Evolutionary conservation across 331 rosid species (phyloP).

Genomic region (Stylosanthes scabra): DNA sequence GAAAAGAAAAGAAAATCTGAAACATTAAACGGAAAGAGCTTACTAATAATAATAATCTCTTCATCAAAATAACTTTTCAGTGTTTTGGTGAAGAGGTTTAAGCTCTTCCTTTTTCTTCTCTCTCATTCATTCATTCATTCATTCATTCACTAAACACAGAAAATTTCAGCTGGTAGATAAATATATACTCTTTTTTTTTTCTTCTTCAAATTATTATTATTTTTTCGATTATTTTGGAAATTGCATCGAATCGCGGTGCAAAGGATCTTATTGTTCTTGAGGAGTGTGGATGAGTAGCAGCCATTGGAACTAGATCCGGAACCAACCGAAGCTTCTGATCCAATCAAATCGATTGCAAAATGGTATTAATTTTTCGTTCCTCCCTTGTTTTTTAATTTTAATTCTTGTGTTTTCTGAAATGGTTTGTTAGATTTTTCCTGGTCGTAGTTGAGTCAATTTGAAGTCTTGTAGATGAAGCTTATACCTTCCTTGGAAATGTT

Average conservation of each 20-base stretch:
- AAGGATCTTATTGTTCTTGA: constrained; percentile 40
- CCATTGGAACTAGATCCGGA: constrained; percentile 68
- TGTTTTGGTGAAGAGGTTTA: constrained; percentile 60
- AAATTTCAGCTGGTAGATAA: constrained; percentile 28
- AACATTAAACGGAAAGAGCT: constrained; percentile 28
- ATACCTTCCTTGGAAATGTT: constrained; percentile 6
- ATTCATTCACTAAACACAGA: not conserved
- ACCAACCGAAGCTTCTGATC: constrained; percentile 64
- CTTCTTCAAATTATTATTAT: not conserved
- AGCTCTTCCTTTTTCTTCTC: constrained; percentile 44
- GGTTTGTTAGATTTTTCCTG: not conserved
- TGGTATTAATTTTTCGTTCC: constrained; percentile 56
- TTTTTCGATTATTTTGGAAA: constrained; percentile 27
- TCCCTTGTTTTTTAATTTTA: not conserved
- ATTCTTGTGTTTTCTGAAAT: no score
- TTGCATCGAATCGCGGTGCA: constrained; percentile 39
- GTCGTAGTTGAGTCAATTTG: constrained; percentile 33
- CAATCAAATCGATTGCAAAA: constrained; percentile 53
- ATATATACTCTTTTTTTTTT: not conserved
- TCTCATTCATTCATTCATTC: constrained; percentile 38
- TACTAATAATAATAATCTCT: constrained; percentile 54
- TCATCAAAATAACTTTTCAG: constrained; percentile 46
- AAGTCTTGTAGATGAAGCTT: constrained; percentile 34
- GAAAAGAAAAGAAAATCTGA: constrained; percentile 1
- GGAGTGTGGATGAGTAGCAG: constrained; percentile 47